Percentiles rank a stretch among this genome's conserved stretches.
These are phyloP conservation scores for Strobilomyces dryophilus DNA, from an alignment of 768 basidiomycete species.

Conservation along the genomic window DNA sequence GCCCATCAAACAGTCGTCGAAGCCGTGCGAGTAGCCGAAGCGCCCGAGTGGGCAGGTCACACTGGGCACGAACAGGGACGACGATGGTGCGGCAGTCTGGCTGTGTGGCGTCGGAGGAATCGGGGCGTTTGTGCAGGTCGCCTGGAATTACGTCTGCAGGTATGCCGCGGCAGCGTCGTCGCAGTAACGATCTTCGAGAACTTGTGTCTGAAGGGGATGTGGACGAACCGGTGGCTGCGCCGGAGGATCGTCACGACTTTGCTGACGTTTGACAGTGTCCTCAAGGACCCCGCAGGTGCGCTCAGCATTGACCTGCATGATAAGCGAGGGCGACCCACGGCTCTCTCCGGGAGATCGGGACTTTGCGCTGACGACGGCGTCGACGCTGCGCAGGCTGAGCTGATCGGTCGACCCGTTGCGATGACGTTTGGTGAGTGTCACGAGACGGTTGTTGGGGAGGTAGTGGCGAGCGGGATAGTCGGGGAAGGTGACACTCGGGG, in stretches of 20 bases:
- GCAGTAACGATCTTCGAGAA: constrained; percentile 57
- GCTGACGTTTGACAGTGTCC: constrained; percentile 15
- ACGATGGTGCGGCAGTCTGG: constrained; percentile 70
- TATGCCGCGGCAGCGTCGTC: constrained; percentile 60
- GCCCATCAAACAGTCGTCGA: too few species aligned
- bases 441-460: constrained; percentile 24
- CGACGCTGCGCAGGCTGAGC: constrained; percentile 55
- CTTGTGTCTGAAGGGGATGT: constrained; percentile 36
- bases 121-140: constrained; percentile 67
- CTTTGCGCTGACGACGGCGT: constrained; percentile 51
- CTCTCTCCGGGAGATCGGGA: constrained; percentile 25
- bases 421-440: constrained; percentile 43
- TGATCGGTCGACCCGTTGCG: constrained; percentile 61
- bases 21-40: too few species aligned
- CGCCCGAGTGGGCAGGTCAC: too few species aligned
- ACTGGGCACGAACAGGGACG: constrained; percentile 60
- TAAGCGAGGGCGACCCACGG: constrained; percentile 24
- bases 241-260: constrained; percentile 17
- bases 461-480: constrained; percentile 36
- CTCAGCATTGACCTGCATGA: constrained; percentile 14
- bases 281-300: constrained; percentile 12
- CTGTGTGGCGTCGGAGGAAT: constrained; percentile 78
- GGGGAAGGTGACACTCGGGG: constrained; percentile 56
- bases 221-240: constrained; percentile 28
- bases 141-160: constrained; percentile 54